Evolutionary conservation across 805 yeast genomes (phyloP), one percentile per base, ranked within the genome.

Genomic region (Komagataella kurtzmanii): DNA sequence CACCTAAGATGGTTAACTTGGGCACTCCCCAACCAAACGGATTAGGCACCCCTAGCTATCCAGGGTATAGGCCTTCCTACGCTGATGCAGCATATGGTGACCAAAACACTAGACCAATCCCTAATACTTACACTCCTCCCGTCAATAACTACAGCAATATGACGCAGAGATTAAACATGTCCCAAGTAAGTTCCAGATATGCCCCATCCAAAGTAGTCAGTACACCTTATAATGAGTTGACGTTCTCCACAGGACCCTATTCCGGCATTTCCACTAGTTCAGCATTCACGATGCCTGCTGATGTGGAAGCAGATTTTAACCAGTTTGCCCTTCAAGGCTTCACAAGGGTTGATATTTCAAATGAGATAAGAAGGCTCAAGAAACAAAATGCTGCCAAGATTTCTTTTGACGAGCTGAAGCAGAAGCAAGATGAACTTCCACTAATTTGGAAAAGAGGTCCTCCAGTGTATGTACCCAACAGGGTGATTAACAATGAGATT

Each of bases 371-470:
- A 47, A 53, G 63, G 50, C 46, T 61, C 10, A 44, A 48, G 30
- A 21, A 24, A 21, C n/a, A 24, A n/a, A 19, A 44, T 12, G 50
- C 17, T 36, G 30, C 49, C 23, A 18, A 46, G 19, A 46, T 46
- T 12, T 46, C 18, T 3, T 44, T 30, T 19, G 49, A 45, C 21
- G 40, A 30, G 14, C 17, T 44, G n/a, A 12, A 23, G 14, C n/a
- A 14, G n/a, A 49, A 50, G 12, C 40, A 30, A 10, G 18, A 48
- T 24, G 24, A 49, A 18, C 45, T 55, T 12, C 79, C 80, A 44
- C 58, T 79, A 14, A 61, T 85, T 17, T 85, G 89, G 86, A 83
- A 78, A 62, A 73, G 83, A 58, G 79, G 86, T 0, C 84, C 89
- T 2, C 85, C 88, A 23, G 68, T 76, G 8, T 66, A 71, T 30